A percentile compares a stretch with the other conserved stretches of the same genome.
Conservation (phyloP, 176 grass and related monocot species). For the Phragmites australis region DNA sequence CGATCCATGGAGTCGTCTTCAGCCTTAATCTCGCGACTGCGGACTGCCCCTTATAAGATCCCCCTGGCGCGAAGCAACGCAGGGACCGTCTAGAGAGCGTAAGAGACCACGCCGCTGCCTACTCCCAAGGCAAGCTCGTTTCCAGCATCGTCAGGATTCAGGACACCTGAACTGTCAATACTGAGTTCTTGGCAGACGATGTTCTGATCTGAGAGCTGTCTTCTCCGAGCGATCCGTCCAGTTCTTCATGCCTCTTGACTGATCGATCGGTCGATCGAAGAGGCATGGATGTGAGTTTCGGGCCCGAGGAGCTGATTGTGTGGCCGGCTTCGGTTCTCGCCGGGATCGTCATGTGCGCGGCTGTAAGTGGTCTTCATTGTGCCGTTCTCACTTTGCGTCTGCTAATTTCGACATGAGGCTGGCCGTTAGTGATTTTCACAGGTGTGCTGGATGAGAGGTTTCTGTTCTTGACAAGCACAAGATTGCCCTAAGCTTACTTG, state of each 20-base stretch:
- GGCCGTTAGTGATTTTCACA: not conserved
- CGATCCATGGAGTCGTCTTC: not conserved
- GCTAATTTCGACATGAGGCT: not conserved
- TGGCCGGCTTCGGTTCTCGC: conserved; percentile 49
- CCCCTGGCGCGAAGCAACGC: not conserved
- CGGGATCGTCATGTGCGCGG: conserved; percentile 32
- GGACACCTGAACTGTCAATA: too few species aligned
- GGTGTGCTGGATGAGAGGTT: not conserved
- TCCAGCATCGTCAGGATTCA: too few species aligned
- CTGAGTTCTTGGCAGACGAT: too few species aligned
- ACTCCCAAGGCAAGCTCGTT: too few species aligned
- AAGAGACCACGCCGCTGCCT: too few species aligned
- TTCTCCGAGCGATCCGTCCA: not conserved
- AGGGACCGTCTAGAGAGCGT: not conserved
- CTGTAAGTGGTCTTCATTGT: conserved; percentile 9
- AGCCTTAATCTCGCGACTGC: not conserved
- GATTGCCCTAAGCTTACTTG: not conserved
- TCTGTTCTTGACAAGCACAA: not conserved
- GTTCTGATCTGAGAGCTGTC: too few species aligned
- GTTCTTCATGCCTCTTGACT: too few species aligned
- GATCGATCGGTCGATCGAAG: too few species aligned
- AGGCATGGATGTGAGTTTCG: conserved; percentile 13
- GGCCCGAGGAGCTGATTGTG: conserved; percentile 29
- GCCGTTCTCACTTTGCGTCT: not conserved
- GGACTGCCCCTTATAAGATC: not conserved